These are phyloP conservation scores for Linanthus parryae DNA, from an alignment of 148 eudicot species.

Conservation along the genomic window DNA sequence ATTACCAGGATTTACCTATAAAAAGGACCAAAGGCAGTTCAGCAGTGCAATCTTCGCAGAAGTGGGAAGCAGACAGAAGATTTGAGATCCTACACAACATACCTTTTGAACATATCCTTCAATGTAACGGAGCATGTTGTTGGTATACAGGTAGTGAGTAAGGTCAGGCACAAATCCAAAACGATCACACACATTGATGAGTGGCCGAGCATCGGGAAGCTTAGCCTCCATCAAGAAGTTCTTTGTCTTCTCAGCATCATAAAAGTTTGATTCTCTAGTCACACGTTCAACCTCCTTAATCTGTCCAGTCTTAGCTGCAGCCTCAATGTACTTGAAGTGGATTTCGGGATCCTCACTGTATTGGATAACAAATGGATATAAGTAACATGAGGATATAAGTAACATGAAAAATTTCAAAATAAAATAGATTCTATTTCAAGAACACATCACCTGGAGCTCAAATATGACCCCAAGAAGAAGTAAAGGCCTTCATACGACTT, in stretches of 20 bases:
- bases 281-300: slow-evolving; percentile 98
- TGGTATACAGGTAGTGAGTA: slow-evolving; percentile 85
- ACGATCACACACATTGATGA: slow-evolving; percentile 94
- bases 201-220: slow-evolving; percentile 97
- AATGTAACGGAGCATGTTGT: slow-evolving; percentile 95
- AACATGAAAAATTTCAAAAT: neutral
- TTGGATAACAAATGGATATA: neutral
- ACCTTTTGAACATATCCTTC: slow-evolving; percentile 99
- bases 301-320: slow-evolving; percentile 99
- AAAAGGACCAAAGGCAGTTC: slow-evolving; percentile 9
- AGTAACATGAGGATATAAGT: slow-evolving; percentile 6
- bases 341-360: slow-evolving; percentile 95
- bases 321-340: slow-evolving; percentile 96
- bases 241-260: slow-evolving; percentile 89
- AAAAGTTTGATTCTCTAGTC: slow-evolving; percentile 91
- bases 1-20: slow-evolving; percentile 89
- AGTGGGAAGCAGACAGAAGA: neutral
- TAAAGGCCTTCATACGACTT: slow-evolving; percentile 93
- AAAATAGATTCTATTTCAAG: slow-evolving; percentile 1
- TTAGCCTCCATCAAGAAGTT: slow-evolving; percentile 97
- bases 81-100: slow-evolving; percentile 4
- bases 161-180: slow-evolving; percentile 95
- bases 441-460: slow-evolving; percentile 83
- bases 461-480: slow-evolving; percentile 77
- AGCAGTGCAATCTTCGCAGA: slow-evolving; percentile 1